Conservation (phyloP, 208 protist species). For the Angomonas desouzai region DNA sequence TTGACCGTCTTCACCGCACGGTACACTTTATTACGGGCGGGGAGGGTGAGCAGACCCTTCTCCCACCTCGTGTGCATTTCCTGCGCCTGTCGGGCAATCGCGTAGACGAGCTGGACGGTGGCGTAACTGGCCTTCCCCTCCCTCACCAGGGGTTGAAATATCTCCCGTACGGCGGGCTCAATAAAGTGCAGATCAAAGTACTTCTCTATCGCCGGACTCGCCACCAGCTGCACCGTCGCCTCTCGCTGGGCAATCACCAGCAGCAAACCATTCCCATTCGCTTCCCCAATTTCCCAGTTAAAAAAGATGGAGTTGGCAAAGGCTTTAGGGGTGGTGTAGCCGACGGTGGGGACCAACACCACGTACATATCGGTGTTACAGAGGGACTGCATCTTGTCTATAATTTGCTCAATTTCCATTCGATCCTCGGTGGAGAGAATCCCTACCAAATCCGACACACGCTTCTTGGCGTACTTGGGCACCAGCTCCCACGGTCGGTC, state of each 20-base stretch:
- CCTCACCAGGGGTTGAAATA: constrained; percentile 79
- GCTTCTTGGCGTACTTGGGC: constrained; percentile 74
- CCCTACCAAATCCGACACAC: constrained; percentile 79
- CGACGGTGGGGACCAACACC: constrained; percentile 81
- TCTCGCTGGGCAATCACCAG: constrained; percentile 79
- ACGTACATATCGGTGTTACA: constrained; percentile 83
- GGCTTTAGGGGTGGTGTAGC: constrained; percentile 69
- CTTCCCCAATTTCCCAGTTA: constrained; percentile 79
- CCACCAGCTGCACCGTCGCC: constrained; percentile 74
- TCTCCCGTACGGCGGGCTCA: constrained; percentile 57
- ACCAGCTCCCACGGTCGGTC: constrained; percentile 80
- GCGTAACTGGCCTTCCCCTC: constrained; percentile 77
- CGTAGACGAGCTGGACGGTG: constrained; percentile 82
- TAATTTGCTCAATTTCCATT: constrained; percentile 87
- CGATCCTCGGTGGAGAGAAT: constrained; percentile 74
- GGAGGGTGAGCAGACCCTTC: constrained; percentile 47
- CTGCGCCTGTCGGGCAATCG: constrained; percentile 76
- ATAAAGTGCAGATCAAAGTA: constrained; percentile 77
- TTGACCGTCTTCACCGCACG: constrained; percentile 51
- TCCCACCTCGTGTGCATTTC: constrained; percentile 74
- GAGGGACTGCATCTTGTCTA: constrained; percentile 82
- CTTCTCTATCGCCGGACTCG: constrained; percentile 69
- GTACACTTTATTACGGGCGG: constrained; percentile 65
- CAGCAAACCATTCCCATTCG: constrained; percentile 70
- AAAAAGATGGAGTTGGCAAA: constrained; percentile 87